phyloP scores from a whole-genome alignment of 1,284 basidiomycete genomes.

The Ceratobasidium sp. region DNA sequence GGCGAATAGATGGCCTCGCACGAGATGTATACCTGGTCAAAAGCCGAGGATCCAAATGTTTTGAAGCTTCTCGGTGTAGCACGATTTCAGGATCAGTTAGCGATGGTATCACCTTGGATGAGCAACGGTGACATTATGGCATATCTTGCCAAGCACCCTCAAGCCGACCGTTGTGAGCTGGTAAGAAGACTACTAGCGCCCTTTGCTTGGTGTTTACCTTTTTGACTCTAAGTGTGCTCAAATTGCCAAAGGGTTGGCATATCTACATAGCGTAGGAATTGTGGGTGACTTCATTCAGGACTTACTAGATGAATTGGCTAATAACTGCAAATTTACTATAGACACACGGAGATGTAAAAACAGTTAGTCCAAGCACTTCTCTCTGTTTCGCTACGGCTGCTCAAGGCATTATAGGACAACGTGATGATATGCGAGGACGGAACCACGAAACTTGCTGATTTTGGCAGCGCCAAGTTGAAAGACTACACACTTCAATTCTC shows the following conservation, averaged over 20 bases:
- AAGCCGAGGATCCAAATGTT: background rate
- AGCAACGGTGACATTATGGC: background rate
- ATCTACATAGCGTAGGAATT: background rate
- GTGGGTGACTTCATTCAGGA: background rate
- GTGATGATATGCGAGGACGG: background rate
- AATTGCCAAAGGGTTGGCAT: background rate
- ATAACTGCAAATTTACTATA: too few relatives aligned
- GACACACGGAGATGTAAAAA: too few relatives aligned
- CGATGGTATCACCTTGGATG: conserved; percentile 3
- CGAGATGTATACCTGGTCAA: conserved; percentile 8
- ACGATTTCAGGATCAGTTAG: background rate
- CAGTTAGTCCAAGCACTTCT: too few relatives aligned
- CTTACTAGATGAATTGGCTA: too few relatives aligned
- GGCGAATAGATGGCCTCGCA: background rate
- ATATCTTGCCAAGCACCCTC: background rate
- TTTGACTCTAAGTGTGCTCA: background rate
- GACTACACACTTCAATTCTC: background rate
- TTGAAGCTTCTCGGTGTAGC: background rate
- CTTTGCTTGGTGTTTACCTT: too few relatives aligned
- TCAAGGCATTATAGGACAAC: background rate
- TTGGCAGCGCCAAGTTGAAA: background rate
- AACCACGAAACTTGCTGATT: background rate
- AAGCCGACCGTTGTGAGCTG: background rate
- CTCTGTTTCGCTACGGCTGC: background rate
- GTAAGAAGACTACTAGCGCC: background rate